A percentile compares a stretch with the other conserved stretches of the same genome.
phyloP scores from a whole-genome alignment of 371 early-diverging fungal genomes.

The Mortierella sp. region DNA sequence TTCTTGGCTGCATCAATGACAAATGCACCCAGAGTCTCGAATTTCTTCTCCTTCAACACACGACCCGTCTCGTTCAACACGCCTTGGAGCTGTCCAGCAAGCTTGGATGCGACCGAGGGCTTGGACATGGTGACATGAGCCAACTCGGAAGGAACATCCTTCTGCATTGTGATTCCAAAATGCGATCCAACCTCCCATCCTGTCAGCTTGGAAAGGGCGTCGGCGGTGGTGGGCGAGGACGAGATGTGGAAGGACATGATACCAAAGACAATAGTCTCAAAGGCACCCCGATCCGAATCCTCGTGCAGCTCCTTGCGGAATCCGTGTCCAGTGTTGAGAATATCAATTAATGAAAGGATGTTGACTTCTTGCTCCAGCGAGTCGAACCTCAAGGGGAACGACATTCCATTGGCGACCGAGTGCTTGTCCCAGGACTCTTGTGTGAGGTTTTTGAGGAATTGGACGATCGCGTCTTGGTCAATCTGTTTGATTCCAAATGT shows the following conservation, averaged over 20 bases:
- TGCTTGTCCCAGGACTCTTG: constrained; percentile 57
- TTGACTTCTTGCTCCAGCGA: constrained; percentile 81
- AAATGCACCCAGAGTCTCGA: constrained; percentile 77
- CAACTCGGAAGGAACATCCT: constrained; percentile 72
- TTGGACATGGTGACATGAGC: constrained; percentile 79
- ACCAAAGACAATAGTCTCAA: constrained; percentile 87
- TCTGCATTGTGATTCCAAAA: constrained; percentile 75
- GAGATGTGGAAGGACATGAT: constrained; percentile 87
- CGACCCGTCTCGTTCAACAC: constrained; percentile 82
- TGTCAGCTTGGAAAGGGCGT: constrained; percentile 61
- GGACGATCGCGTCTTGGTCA: constrained; percentile 35
- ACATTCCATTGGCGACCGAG: constrained; percentile 67
- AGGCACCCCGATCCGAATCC: constrained; percentile 76
- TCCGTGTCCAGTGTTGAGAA: constrained; percentile 82
- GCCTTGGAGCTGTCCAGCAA: constrained; percentile 75
- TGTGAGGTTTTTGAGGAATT: constrained; percentile 41
- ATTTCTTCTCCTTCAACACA: constrained; percentile 68
- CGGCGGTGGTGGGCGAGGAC: constrained; percentile 62
- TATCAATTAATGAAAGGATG: constrained; percentile 78
- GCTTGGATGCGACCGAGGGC: constrained; percentile 72
- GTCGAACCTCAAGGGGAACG: constrained; percentile 82
- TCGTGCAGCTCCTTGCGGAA: constrained; percentile 77
- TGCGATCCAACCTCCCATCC: constrained; percentile 66
- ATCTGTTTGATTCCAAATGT: constrained; percentile 25
- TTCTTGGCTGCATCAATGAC: constrained; percentile 74